Evolutionary conservation across 352 stramenopile species (phyloP).

Genomic region (Globisporangium polare): DNA sequence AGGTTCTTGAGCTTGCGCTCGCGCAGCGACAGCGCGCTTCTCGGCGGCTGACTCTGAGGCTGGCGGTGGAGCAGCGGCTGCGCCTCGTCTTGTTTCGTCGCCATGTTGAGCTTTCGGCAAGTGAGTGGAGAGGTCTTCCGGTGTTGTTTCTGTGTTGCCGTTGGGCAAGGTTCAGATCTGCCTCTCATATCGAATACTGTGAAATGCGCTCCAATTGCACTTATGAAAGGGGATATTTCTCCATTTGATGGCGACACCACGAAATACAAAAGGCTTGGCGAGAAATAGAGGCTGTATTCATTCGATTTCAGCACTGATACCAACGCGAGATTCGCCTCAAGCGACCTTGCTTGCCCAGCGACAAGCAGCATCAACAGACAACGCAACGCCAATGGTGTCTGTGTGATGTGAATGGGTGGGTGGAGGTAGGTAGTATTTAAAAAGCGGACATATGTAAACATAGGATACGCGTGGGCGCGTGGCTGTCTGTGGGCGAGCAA

Average conservation of each 20-base stretch:
- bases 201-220: no score
- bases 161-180: background rate
- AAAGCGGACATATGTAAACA: conserved; percentile 13
- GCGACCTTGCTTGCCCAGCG: no score
- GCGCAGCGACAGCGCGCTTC: conserved; percentile 21
- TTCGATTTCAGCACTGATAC: no score
- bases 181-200: background rate
- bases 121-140: background rate
- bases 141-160: background rate
- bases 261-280: background rate
- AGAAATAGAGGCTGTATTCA: background rate
- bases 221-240: no score
- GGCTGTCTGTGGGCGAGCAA: background rate
- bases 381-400: background rate
- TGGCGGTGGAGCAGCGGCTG: background rate
- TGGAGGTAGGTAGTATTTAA: conserved; percentile 6
- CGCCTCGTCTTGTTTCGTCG: background rate
- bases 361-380: no score
- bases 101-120: conserved; percentile 3
- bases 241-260: background rate
- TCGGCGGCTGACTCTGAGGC: background rate
- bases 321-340: no score
- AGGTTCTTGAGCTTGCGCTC: conserved; percentile 39
- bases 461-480: conserved; percentile 8
- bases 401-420: background rate